Conservation (phyloP, 2,329 filamentous ascomycete genomes). For the Sarocladiaceae sp. region DNA sequence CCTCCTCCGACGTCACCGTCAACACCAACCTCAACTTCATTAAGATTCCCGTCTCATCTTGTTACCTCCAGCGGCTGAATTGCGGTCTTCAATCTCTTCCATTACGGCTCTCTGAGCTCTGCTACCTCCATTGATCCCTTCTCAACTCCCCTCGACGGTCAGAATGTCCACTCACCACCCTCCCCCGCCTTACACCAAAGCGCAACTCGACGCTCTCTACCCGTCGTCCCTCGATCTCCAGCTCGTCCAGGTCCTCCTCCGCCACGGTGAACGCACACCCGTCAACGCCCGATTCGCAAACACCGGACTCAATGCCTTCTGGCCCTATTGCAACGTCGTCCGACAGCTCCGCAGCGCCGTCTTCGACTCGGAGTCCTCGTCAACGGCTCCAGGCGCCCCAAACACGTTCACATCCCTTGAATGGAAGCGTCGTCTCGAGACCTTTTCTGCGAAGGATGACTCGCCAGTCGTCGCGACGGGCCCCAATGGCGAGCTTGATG, state of each 20-base stretch:
- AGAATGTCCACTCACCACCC: conserved; percentile 74
- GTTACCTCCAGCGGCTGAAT: no score
- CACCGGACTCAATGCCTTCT: conserved; percentile 60
- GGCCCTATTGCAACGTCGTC: conserved; percentile 85
- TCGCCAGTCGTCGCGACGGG: conserved; percentile 65
- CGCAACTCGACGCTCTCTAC: conserved; percentile 77
- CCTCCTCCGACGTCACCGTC: no score
- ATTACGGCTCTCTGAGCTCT: no score
- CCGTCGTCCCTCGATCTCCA: conserved; percentile 74
- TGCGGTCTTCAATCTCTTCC: background rate
- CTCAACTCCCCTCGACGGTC: no score
- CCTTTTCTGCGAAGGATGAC: conserved; percentile 61
- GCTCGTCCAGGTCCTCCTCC: conserved; percentile 80
- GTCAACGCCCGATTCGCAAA: conserved; percentile 86
- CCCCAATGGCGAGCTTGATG: conserved; percentile 63
- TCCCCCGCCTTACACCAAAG: conserved; percentile 67
- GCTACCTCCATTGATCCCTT: background rate
- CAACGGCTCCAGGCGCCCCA: no score
- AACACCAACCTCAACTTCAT: no score
- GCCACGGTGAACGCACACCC: conserved; percentile 76
- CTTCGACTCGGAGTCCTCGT: conserved; percentile 32
- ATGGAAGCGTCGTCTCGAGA: conserved; percentile 73
- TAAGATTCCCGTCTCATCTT: no score
- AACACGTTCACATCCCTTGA: conserved; percentile 40
- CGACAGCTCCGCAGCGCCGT: conserved; percentile 56